A percentile compares a stretch with the other conserved stretches of the same genome.
phyloP scores from a whole-genome alignment of 2,329 filamentous ascomycete species.

The Karstenula rhodostoma region DNA sequence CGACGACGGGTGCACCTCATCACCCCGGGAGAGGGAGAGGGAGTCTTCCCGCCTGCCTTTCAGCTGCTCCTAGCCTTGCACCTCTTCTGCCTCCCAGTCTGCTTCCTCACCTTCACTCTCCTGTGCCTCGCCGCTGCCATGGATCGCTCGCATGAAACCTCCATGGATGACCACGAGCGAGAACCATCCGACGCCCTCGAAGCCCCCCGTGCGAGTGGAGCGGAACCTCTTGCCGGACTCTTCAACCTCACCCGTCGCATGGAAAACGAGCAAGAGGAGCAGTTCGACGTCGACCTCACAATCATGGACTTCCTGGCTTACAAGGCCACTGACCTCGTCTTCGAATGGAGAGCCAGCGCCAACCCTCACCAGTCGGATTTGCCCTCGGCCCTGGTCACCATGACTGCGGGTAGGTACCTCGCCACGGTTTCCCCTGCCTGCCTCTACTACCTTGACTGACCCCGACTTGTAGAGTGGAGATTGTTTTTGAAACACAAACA shows the following conservation, averaged over 20 bases:
- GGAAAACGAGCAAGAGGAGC: slow-evolving; percentile 46
- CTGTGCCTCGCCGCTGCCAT: slow-evolving; percentile 20
- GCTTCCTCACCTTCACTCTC: neutral
- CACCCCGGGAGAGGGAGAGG: slow-evolving; percentile 10
- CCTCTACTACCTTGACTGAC: slow-evolving; percentile 14
- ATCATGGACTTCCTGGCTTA: slow-evolving; percentile 65
- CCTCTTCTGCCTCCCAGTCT: slow-evolving; percentile 3
- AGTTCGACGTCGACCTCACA: slow-evolving; percentile 61
- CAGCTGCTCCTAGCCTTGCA: neutral
- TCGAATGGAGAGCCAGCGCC: slow-evolving; percentile 46
- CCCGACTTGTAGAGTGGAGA: slow-evolving; percentile 49
- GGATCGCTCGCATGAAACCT: slow-evolving; percentile 21
- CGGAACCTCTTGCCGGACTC: slow-evolving; percentile 38
- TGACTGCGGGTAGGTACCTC: slow-evolving; percentile 40
- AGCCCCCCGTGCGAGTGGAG: slow-evolving; percentile 22
- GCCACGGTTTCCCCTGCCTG: neutral
- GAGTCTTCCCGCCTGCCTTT: slow-evolving; percentile 14
- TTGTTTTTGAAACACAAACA: slow-evolving; percentile 53
- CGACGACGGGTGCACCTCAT: neutral
- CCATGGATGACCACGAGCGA: slow-evolving; percentile 34
- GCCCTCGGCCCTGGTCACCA: slow-evolving; percentile 41
- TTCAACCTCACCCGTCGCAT: slow-evolving; percentile 42
- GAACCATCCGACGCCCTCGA: slow-evolving; percentile 32
- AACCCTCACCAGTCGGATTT: slow-evolving; percentile 43
- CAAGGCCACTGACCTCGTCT: slow-evolving; percentile 54